Percentiles rank a stretch among this genome's conserved stretches.
phyloP scores from a whole-genome alignment of 2,329 filamentous ascomycete genomes.

The Colletotrichum endophyticum region DNA sequence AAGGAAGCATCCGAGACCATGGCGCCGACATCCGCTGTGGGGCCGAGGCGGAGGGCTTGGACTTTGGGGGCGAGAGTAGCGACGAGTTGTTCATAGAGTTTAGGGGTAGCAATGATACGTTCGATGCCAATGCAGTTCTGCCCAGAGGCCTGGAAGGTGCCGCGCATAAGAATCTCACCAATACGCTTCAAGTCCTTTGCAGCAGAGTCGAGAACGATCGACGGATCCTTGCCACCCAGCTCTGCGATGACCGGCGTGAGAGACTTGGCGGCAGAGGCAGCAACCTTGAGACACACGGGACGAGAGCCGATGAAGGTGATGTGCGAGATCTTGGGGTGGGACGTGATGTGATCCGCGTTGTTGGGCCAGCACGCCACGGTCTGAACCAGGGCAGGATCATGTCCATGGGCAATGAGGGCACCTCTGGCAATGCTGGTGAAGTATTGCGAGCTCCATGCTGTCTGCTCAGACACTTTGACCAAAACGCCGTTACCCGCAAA shows the following conservation, averaged over 20 bases:
- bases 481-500: conserved; percentile 92
- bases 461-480: conserved; percentile 94
- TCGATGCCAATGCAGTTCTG: conserved; percentile 99
- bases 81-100: conserved; percentile 77
- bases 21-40: conserved; percentile 82
- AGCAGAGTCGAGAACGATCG: conserved; percentile 84
- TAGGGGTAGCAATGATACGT: conserved; percentile 81
- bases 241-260: conserved; percentile 91
- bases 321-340: conserved; percentile 83
- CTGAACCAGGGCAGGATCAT: conserved; percentile 83
- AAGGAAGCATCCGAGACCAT: conserved; percentile 85
- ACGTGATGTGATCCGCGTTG: conserved; percentile 80
- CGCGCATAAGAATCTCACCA: conserved; percentile 83
- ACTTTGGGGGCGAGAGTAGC: conserved; percentile 76
- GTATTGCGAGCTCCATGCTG: conserved; percentile 88
- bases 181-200: conserved; percentile 71
- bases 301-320: conserved; percentile 96
- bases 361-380: conserved; percentile 87
- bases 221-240: conserved; percentile 93
- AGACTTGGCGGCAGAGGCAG: conserved; percentile 80
- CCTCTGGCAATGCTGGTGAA: conserved; percentile 80
- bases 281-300: conserved; percentile 86
- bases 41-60: conserved; percentile 76
- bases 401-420: conserved; percentile 81
- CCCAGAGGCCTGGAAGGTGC: conserved; percentile 92